phyloP scores from a whole-genome alignment of 202 grass and related monocot genomes.

The Musa balbisiana region DNA sequence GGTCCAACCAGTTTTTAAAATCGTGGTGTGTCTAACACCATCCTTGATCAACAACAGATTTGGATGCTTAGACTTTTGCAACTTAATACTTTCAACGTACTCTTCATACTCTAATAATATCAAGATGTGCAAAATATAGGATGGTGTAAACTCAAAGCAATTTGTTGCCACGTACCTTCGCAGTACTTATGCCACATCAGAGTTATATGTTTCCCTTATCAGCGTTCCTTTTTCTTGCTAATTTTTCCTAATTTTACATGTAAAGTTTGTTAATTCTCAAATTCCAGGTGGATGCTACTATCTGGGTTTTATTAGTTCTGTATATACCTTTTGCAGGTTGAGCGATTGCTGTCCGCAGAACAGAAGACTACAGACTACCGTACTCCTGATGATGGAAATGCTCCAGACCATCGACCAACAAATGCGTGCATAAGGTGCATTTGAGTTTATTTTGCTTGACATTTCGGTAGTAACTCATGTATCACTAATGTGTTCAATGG shows the following conservation, averaged over 20 bases:
- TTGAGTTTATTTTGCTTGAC: conserved; percentile 1
- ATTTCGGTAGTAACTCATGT: background rate
- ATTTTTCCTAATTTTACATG: too few relatives aligned
- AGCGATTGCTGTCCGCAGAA: conserved; percentile 88
- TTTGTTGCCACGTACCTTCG: background rate
- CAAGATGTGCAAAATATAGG: too few relatives aligned
- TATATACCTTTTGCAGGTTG: conserved; percentile 44
- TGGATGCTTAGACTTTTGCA: too few relatives aligned
- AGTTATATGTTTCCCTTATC: background rate
- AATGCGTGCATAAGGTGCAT: conserved; percentile 92
- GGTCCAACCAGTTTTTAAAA: too few relatives aligned
- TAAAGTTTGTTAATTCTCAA: background rate
- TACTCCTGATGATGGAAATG: conserved; percentile 77
- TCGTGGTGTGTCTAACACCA: too few relatives aligned
- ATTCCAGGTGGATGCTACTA: background rate
- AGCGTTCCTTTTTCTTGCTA: background rate
- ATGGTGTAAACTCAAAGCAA: background rate
- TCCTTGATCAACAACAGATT: too few relatives aligned
- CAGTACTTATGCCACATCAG: too few relatives aligned
- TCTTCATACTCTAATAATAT: too few relatives aligned
- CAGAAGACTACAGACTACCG: conserved; percentile 93
- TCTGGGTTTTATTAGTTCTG: background rate
- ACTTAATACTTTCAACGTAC: too few relatives aligned
- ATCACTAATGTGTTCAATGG: conserved; percentile 24
- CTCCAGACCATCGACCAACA: conserved; percentile 91